Evolutionary conservation across 768 basidiomycete species (phyloP).

Genomic region (Rhodotorula toruloides): DNA sequence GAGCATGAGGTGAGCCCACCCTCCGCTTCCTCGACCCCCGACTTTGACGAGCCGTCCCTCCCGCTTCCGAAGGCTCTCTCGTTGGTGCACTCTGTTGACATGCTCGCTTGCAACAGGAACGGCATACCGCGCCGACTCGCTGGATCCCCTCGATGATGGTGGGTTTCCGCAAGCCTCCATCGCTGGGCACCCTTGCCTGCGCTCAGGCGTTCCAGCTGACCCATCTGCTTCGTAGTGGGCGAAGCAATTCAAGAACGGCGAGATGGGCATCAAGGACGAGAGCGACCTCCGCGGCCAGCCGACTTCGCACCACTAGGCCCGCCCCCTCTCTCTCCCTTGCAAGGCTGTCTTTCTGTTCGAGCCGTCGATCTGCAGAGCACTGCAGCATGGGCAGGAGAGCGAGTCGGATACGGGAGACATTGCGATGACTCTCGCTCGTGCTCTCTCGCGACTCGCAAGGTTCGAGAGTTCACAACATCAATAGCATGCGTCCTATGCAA

Average conservation of each 20-base stretch:
- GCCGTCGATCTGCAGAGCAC: too few species aligned
- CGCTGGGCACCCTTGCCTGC: not conserved
- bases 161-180: constrained; percentile 42
- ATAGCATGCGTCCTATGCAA: too few species aligned
- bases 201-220: not conserved
- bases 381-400: too few species aligned
- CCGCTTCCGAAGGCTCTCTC: too few species aligned
- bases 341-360: too few species aligned
- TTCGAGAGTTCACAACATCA: too few species aligned
- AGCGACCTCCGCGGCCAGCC: constrained; percentile 29
- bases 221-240: constrained; percentile 50
- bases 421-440: too few species aligned
- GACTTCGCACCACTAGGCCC: constrained; percentile 3
- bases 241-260: constrained; percentile 51
- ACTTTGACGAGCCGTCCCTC: too few species aligned
- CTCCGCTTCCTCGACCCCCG: not conserved
- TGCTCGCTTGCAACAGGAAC: constrained; percentile 50
- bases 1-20: constrained; percentile 63
- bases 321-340: too few species aligned
- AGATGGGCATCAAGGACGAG: constrained; percentile 39
- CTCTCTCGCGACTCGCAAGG: too few species aligned
- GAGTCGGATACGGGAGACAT: too few species aligned
- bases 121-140: constrained; percentile 58
- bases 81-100: not conserved
- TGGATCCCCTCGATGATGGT: constrained; percentile 77